Percentiles rank a stretch among this genome's conserved stretches.
Evolutionary conservation across 2,329 filamentous ascomycete genomes (phyloP).

Genomic region (Colletotrichum endophyticum): DNA sequence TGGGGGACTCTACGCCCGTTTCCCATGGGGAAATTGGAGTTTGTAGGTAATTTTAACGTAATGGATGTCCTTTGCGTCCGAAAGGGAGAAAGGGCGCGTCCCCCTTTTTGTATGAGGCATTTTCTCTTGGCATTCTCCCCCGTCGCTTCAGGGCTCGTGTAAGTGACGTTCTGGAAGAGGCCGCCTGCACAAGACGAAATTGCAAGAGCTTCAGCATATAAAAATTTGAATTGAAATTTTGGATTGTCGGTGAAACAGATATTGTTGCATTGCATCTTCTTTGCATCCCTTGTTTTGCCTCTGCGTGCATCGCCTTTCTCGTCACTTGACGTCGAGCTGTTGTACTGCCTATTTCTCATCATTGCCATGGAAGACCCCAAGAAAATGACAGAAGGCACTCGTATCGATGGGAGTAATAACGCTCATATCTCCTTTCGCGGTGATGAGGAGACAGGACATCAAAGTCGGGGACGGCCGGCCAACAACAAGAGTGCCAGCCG

Average conservation of each 20-base stretch:
- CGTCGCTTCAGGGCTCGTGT: background rate
- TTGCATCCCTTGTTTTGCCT: background rate
- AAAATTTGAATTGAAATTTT: background rate
- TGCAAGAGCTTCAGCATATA: background rate
- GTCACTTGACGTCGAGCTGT: background rate
- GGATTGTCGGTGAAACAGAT: background rate
- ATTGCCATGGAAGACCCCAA: rapidly evolving
- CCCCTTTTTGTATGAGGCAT: constrained; percentile 9
- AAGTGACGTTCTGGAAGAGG: background rate
- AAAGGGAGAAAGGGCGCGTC: background rate
- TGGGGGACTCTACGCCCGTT: background rate
- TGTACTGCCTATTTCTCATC: background rate
- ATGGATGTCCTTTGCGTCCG: background rate
- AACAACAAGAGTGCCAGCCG: background rate
- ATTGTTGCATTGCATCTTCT: background rate
- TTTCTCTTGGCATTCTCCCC: constrained; percentile 1
- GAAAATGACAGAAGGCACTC: background rate
- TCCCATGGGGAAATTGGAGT: background rate
- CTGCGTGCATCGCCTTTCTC: background rate
- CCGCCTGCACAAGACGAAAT: background rate
- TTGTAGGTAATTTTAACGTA: constrained; percentile 14
- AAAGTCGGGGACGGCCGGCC: background rate
- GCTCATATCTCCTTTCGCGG: background rate
- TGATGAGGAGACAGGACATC: background rate
- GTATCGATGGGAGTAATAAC: rapidly evolving